Evolutionary conservation across 768 basidiomycete species (phyloP).

Genomic region (Roridomyces roridus): DNA sequence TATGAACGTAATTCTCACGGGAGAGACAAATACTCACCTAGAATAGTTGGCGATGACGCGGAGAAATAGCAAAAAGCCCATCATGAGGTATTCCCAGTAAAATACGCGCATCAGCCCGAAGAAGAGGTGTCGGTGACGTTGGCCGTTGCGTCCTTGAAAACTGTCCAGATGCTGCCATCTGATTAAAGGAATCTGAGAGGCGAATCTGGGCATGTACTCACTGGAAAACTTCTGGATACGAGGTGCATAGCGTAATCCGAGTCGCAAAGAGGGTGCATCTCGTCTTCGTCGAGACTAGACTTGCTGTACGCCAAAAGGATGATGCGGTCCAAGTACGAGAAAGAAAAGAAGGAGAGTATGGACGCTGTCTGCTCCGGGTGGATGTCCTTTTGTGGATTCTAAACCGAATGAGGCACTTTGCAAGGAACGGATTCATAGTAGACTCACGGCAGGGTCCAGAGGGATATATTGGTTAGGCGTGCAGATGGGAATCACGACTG

Average conservation of each 20-base stretch:
- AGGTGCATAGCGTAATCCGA: slow-evolving; percentile 54
- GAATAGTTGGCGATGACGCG: background rate
- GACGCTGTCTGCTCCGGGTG: slow-evolving; percentile 42
- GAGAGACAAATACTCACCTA: background rate
- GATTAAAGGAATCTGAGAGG: background rate
- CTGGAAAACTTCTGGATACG: background rate
- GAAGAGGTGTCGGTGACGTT: slow-evolving; percentile 23
- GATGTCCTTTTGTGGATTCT: slow-evolving; percentile 24
- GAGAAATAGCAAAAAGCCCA: background rate
- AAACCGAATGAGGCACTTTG: too few relatives aligned
- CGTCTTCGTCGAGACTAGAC: slow-evolving; percentile 39
- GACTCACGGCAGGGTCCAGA: too few relatives aligned
- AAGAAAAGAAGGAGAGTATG: slow-evolving; percentile 37
- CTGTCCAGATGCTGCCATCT: background rate
- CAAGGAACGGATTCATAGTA: too few relatives aligned
- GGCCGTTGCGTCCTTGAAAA: slow-evolving; percentile 25
- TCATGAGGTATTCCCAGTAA: slow-evolving; percentile 18
- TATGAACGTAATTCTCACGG: slow-evolving; percentile 20
- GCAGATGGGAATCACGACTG: slow-evolving; percentile 47
- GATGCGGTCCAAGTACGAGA: slow-evolving; percentile 31
- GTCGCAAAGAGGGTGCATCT: slow-evolving; percentile 65
- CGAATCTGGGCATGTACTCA: background rate
- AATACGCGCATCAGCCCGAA: background rate
- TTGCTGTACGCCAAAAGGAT: slow-evolving; percentile 1
- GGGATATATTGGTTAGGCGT: slow-evolving; percentile 51